These are phyloP conservation scores for Martiniozyma abietophila DNA, from an alignment of 805 yeast genomes.

Conservation along the genomic window DNA sequence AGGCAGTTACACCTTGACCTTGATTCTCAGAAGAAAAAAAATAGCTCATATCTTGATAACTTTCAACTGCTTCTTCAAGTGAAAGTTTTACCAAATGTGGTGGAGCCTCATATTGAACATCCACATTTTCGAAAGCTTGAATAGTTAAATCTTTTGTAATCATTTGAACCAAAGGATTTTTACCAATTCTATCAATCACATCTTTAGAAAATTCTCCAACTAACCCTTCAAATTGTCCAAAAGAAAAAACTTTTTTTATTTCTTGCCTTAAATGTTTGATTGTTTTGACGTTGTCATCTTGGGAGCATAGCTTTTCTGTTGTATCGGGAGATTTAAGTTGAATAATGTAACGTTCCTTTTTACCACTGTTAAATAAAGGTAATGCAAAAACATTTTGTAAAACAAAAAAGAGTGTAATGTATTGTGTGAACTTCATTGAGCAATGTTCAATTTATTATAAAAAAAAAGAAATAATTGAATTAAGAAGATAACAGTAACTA, in stretches of 20 bases:
- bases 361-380: slow-evolving; percentile 5
- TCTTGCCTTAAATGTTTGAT: slow-evolving; percentile 36
- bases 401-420: too few relatives aligned
- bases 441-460: too few relatives aligned
- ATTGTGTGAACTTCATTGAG: too few relatives aligned
- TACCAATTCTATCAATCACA: slow-evolving; percentile 36
- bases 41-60: slow-evolving; percentile 30
- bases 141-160: slow-evolving; percentile 59
- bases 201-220: slow-evolving; percentile 50
- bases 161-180: slow-evolving; percentile 57
- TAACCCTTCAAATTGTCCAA: slow-evolving; percentile 67
- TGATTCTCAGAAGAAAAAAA: slow-evolving; percentile 34
- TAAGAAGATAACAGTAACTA: too few relatives aligned
- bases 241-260: slow-evolving; percentile 45
- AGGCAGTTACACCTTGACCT: slow-evolving; percentile 62
- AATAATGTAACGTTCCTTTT: slow-evolving; percentile 33
- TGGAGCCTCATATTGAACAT: slow-evolving; percentile 30
- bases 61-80: slow-evolving; percentile 28
- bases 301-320: slow-evolving; percentile 37
- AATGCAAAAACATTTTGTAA: slow-evolving; percentile 2
- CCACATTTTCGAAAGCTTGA: slow-evolving; percentile 40
- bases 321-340: slow-evolving; percentile 43
- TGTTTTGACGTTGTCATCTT: slow-evolving; percentile 28
- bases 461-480: too few relatives aligned
- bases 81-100: slow-evolving; percentile 58